phyloP scores from a whole-genome alignment of 257 asterid genomes.

The Nicotiana sylvestris region DNA sequence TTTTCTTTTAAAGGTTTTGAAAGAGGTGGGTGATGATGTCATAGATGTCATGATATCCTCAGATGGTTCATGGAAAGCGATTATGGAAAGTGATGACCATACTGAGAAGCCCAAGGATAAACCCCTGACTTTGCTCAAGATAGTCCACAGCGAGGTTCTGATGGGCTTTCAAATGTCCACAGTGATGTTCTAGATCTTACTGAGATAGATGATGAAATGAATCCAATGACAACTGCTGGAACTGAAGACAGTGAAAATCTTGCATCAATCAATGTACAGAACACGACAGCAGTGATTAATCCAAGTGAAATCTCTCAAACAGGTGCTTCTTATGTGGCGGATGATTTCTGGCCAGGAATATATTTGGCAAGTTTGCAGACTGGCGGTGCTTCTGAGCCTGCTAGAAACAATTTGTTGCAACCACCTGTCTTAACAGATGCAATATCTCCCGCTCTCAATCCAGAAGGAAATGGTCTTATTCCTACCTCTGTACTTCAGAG shows the following conservation, averaged over 20 bases:
- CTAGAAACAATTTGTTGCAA: constrained; percentile 14
- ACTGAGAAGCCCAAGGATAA: constrained; percentile 34
- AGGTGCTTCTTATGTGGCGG: constrained; percentile 16
- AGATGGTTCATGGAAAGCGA: constrained; percentile 81
- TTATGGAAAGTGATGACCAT: constrained; percentile 38
- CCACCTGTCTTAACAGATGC: constrained; percentile 26
- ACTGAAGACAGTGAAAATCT: constrained; percentile 36
- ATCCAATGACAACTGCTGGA: constrained; percentile 17
- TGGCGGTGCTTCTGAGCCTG: constrained; percentile 22
- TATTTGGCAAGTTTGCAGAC: constrained; percentile 25
- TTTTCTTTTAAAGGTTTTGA: constrained; percentile 48
- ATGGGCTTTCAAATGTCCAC: constrained; percentile 16
- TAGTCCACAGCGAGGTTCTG: constrained; percentile 26
- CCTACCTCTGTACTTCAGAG: constrained; percentile 26
- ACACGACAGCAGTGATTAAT: constrained; percentile 8
- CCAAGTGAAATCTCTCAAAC: constrained; percentile 26
- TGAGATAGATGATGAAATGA: constrained; percentile 42
- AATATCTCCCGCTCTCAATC: constrained; percentile 16
- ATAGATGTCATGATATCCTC: constrained; percentile 48
- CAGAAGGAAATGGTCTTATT: constrained; percentile 29
- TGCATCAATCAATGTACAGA: constrained; percentile 15
- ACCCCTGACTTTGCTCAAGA: constrained; percentile 24
- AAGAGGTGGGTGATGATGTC: constrained; percentile 59
- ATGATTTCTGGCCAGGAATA: constrained; percentile 51
- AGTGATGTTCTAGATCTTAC: constrained; percentile 57